These are phyloP conservation scores for Saccharomycopsis vini DNA, from an alignment of 805 yeast species.

Conservation along the genomic window DNA sequence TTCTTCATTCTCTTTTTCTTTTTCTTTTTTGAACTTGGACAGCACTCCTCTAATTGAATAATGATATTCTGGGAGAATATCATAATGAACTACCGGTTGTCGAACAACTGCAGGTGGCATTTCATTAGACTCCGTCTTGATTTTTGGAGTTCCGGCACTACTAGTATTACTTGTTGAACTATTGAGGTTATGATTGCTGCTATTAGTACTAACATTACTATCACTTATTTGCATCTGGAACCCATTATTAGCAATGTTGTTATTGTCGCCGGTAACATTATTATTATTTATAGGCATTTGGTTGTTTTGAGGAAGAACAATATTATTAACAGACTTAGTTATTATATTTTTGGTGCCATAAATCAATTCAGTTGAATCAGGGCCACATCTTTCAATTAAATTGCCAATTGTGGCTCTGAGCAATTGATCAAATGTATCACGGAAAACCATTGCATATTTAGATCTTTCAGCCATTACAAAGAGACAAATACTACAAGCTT, in stretches of 20 bases:
- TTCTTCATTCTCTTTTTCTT: constrained; percentile 38
- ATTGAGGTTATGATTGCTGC: background rate
- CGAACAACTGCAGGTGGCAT: constrained; percentile 55
- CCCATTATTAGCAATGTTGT: too few species aligned
- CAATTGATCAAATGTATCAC: constrained; percentile 61
- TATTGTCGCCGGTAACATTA: too few species aligned
- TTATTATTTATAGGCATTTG: too few species aligned
- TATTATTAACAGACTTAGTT: background rate
- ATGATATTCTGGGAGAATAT: constrained; percentile 23
- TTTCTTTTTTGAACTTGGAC: constrained; percentile 26
- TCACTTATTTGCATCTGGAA: too few species aligned
- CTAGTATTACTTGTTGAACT: background rate
- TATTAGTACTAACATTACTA: background rate
- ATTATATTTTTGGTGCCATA: constrained; percentile 21
- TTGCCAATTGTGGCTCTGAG: constrained; percentile 59
- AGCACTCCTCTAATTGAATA: background rate
- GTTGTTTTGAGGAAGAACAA: too few species aligned
- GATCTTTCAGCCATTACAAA: constrained; percentile 63
- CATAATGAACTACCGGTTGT: constrained; percentile 32
- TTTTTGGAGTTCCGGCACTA: background rate
- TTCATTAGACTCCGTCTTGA: too few species aligned
- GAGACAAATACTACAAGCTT: constrained; percentile 56
- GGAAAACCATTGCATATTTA: constrained; percentile 48
- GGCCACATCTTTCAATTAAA: constrained; percentile 53
- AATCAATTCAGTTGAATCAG: constrained; percentile 50